Conservation (phyloP, 2,329 filamentous ascomycete genomes). For the Mycosphaerella sp. region DNA sequence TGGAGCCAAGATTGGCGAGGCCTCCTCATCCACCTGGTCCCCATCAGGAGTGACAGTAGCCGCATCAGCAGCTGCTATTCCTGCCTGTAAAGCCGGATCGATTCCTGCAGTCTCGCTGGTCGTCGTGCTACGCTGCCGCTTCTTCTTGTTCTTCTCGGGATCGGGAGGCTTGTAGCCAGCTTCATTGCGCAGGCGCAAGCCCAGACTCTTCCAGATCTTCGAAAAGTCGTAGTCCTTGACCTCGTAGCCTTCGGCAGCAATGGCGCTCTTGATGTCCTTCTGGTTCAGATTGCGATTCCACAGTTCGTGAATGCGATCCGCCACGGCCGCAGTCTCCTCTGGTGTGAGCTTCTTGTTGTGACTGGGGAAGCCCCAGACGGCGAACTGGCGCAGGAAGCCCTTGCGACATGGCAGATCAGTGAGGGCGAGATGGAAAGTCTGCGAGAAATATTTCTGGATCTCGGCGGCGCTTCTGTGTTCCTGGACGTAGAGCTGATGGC, state of each 20-base stretch:
- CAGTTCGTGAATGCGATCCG: conserved; percentile 64
- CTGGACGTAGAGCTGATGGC: conserved; percentile 67
- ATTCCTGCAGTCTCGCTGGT: not conserved
- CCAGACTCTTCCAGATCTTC: conserved; percentile 56
- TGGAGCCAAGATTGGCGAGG: conserved; percentile 6
- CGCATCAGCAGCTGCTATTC: not conserved
- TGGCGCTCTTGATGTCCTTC: conserved; percentile 63
- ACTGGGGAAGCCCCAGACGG: conserved; percentile 65
- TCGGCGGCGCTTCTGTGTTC: conserved; percentile 67
- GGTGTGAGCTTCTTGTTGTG: conserved; percentile 62
- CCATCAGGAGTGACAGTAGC: not conserved
- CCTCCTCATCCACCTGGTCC: not conserved
- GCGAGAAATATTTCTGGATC: conserved; percentile 62
- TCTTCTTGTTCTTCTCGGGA: conserved; percentile 31
- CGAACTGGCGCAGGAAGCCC: conserved; percentile 27
- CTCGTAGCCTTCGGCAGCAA: conserved; percentile 66
- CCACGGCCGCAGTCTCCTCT: conserved; percentile 61
- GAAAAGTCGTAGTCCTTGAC: conserved; percentile 51
- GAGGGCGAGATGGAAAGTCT: conserved; percentile 37
- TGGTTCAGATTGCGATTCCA: conserved; percentile 70
- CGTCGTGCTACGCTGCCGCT: conserved; percentile 6
- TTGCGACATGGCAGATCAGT: conserved; percentile 50
- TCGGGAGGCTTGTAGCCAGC: conserved; percentile 19
- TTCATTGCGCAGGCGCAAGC: conserved; percentile 32
- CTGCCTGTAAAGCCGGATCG: not conserved